These are phyloP conservation scores for Rhododendron simsii DNA, from an alignment of 148 eudicot species.

Conservation along the genomic window DNA sequence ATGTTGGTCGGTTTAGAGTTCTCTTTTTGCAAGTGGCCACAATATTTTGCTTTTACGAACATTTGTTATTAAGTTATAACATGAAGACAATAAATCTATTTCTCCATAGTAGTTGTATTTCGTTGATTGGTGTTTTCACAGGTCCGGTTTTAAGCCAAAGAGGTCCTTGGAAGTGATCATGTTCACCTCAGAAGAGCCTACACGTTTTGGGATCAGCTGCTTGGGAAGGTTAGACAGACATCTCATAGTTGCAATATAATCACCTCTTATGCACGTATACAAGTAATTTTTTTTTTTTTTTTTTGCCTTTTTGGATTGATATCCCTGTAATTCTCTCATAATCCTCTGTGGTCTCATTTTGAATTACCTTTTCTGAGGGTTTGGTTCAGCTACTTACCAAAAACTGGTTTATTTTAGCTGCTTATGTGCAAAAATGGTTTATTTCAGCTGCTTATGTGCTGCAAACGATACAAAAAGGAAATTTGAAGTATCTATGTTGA, in stretches of 20 bases:
- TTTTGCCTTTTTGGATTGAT: not conserved
- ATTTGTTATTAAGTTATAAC: not conserved
- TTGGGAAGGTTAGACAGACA: constrained; percentile 69
- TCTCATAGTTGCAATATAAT: not conserved
- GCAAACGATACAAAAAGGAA: constrained; percentile 1
- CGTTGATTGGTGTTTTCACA: constrained; percentile 28
- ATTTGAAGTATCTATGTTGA: not conserved
- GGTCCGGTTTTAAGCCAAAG: constrained; percentile 90
- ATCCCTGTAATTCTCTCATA: not conserved
- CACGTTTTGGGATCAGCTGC: constrained; percentile 94
- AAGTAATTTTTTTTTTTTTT: not conserved
- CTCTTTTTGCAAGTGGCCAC: not conserved
- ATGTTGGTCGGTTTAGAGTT: not conserved
- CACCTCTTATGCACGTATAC: not conserved
- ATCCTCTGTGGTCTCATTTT: not conserved
- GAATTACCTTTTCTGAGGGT: not conserved
- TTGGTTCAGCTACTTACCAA: not conserved
- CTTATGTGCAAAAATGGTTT: not conserved
- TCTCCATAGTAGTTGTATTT: not conserved
- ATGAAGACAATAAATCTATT: not conserved
- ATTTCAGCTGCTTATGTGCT: not conserved
- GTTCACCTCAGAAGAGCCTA: constrained; percentile 99
- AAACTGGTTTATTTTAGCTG: not conserved
- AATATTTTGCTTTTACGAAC: not conserved
- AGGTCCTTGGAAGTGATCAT: constrained; percentile 89